phyloP scores from a whole-genome alignment of 75 land plant genomes.

The Sequoiadendron giganteum region DNA sequence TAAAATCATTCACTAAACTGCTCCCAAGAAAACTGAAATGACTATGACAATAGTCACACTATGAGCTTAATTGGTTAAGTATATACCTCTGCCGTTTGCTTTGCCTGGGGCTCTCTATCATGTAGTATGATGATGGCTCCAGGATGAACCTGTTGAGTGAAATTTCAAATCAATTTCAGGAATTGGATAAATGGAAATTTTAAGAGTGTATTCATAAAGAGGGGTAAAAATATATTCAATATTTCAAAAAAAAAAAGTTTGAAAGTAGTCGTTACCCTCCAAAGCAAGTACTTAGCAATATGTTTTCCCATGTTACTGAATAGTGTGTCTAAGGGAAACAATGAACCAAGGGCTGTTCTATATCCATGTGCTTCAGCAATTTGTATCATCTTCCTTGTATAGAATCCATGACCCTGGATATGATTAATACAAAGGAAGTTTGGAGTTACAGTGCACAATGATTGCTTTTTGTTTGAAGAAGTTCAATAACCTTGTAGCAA shows the following conservation, averaged over 20 bases:
- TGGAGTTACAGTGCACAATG: neutral
- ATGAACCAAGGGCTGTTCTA: slow-evolving; percentile 29
- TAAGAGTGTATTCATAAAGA: neutral
- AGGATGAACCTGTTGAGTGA: slow-evolving; percentile 25
- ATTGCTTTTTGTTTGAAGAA: neutral
- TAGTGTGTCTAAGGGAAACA: slow-evolving; percentile 35
- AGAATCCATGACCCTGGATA: slow-evolving; percentile 40
- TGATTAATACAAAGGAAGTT: neutral
- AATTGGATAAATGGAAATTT: neutral
- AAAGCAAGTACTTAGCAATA: slow-evolving; percentile 32
- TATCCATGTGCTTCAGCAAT: slow-evolving; percentile 30
- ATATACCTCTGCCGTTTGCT: slow-evolving; percentile 37
- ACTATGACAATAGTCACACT: neutral
- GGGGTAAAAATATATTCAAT: neutral
- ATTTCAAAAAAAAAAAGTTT: neutral
- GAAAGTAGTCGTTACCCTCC: slow-evolving; percentile 26
- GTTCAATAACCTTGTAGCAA: neutral
- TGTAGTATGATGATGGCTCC: slow-evolving; percentile 40
- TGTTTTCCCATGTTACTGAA: slow-evolving; percentile 31
- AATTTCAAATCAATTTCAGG: neutral
- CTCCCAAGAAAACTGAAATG: neutral
- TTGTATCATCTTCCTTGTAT: slow-evolving; percentile 24
- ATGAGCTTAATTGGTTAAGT: neutral
- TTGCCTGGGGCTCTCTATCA: slow-evolving; percentile 34
- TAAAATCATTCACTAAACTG: neutral